These are phyloP conservation scores for Candida pseudoglaebosa DNA, from an alignment of 805 yeast genomes.

Conservation along the genomic window DNA sequence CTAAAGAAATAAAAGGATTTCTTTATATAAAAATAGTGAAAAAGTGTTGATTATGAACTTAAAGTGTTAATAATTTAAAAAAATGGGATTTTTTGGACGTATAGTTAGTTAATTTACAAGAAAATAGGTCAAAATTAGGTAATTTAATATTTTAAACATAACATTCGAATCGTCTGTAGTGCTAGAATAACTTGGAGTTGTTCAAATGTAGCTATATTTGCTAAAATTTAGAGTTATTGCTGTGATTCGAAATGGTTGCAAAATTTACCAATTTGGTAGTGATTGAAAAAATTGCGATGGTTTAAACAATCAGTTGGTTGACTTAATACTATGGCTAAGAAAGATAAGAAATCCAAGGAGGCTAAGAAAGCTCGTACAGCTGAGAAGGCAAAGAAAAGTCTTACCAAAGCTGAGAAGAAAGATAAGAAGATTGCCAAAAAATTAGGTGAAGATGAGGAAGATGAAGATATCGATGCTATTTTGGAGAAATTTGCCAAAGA, in stretches of 20 bases:
- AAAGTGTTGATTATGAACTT: no score
- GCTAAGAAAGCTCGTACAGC: conserved; percentile 88
- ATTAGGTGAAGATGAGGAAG: conserved; percentile 76
- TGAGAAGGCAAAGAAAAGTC: conserved; percentile 73
- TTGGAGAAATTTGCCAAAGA: conserved; percentile 72
- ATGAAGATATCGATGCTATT: conserved; percentile 80
- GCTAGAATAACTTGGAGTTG: no score
- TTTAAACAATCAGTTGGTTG: neutral
- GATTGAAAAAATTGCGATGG: neutral
- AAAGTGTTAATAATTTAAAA: neutral
- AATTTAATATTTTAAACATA: no score
- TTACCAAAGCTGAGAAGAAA: conserved; percentile 68
- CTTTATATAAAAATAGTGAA: no score
- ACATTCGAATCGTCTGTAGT: no score
- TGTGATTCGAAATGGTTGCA: conserved; percentile 2
- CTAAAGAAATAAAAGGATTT: no score
- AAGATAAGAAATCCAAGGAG: conserved; percentile 79
- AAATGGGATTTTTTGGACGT: neutral
- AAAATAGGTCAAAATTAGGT: neutral
- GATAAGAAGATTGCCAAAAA: conserved; percentile 72
- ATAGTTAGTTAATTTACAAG: neutral
- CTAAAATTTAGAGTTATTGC: no score
- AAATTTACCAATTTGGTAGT: neutral
- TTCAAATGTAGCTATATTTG: no score
- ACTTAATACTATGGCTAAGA: conserved; percentile 70